A percentile compares a stretch with the other conserved stretches of the same genome.
phyloP scores from a whole-genome alignment of 2,329 filamentous ascomycete species.

The Calonectria fujianensis region DNA sequence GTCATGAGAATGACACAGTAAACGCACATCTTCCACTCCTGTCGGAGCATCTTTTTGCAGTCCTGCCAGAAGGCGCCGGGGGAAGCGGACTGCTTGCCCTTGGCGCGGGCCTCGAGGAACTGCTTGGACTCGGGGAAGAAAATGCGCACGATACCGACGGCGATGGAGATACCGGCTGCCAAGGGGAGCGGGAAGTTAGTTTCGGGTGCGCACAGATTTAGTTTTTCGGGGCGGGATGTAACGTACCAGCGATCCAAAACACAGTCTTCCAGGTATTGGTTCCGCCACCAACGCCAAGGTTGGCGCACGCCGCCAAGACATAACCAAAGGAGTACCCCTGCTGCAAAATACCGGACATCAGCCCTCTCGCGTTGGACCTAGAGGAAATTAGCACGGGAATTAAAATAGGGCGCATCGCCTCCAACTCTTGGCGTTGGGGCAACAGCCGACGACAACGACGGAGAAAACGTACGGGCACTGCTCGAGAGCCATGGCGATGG shows the following conservation, averaged over 20 bases:
- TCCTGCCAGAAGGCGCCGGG: constrained; percentile 79
- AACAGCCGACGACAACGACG: not conserved
- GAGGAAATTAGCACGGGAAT: constrained; percentile 48
- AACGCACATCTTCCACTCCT: constrained; percentile 85
- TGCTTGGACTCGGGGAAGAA: constrained; percentile 84
- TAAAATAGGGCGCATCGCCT: constrained; percentile 34
- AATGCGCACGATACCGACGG: constrained; percentile 79
- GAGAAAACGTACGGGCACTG: constrained; percentile 76
- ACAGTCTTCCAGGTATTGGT: constrained; percentile 83
- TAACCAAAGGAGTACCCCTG: constrained; percentile 90
- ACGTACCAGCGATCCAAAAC: constrained; percentile 79
- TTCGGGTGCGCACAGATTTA: not conserved
- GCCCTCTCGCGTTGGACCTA: constrained; percentile 79
- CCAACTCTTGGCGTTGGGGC: constrained; percentile 42
- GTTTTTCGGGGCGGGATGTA: not conserved
- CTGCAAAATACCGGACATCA: constrained; percentile 89
- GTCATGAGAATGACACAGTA: constrained; percentile 89
- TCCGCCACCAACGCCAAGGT: constrained; percentile 81
- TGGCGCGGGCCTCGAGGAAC: constrained; percentile 81
- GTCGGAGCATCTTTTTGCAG: constrained; percentile 78
- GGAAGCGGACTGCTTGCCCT: constrained; percentile 69
- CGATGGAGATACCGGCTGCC: constrained; percentile 78
- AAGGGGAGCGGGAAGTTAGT: constrained; percentile 39
- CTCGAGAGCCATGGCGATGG: constrained; percentile 85
- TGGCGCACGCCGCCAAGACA: constrained; percentile 84